Percentiles rank a stretch among this genome's conserved stretches.
phyloP scores from a whole-genome alignment of 345 rosid genomes.

The Eucalyptus polybractea region DNA sequence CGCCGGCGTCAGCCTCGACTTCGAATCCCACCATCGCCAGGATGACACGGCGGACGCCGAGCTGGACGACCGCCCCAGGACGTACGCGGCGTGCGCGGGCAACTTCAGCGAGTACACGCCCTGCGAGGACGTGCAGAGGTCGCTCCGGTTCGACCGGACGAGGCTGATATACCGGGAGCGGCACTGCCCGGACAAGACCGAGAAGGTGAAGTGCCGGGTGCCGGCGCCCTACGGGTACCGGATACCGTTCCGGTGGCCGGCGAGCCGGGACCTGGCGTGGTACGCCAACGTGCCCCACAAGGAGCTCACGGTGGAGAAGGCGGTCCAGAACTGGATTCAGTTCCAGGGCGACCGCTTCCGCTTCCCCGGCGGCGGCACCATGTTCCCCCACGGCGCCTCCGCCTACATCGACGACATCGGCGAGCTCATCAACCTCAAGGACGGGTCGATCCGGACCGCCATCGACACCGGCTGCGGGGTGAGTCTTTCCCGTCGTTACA shows the following conservation, averaged over 20 bases:
- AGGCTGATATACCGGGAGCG: conserved; percentile 21
- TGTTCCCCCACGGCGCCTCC: conserved; percentile 41
- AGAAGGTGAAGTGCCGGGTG: conserved; percentile 1
- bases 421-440: neutral
- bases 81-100: conserved; percentile 14
- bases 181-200: conserved; percentile 11
- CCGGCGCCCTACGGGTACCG: conserved; percentile 4
- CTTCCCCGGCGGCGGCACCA: conserved; percentile 49
- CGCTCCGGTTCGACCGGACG: conserved; percentile 6
- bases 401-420: conserved; percentile 18
- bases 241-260: conserved; percentile 31
- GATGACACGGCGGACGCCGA: neutral
- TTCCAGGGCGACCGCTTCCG: conserved; percentile 24
- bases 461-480: conserved; percentile 11
- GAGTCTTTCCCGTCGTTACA: neutral
- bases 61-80: neutral
- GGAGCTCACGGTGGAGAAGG: conserved; percentile 44
- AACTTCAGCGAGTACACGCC: conserved; percentile 35
- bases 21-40: conserved; percentile 1
- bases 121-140: conserved; percentile 24
- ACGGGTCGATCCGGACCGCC: conserved; percentile 7
- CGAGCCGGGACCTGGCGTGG: conserved; percentile 31
- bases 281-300: conserved; percentile 39
- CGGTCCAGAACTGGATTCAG: conserved; percentile 44
- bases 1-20: neutral